Evolutionary conservation across 768 basidiomycete genomes (phyloP), one percentile per base, ranked within the genome.

Genomic region (Cystobasidiopsis lactophilus): DNA sequence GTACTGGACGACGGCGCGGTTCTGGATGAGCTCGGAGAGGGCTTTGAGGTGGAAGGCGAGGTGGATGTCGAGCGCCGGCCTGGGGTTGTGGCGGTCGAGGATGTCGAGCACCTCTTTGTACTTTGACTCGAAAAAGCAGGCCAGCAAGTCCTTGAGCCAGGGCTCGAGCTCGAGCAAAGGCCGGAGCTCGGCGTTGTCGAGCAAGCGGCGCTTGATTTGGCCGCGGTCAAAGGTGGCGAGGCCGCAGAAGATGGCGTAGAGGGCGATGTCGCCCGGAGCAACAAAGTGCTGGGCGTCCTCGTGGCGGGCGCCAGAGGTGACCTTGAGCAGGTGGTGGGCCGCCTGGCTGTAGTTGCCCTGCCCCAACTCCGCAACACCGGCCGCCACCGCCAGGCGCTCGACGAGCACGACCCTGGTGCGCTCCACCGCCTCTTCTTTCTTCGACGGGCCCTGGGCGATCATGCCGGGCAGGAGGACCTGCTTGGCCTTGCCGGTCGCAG

Each of bases 231-330:
- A 71, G 38, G 75, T 81, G 0, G 86, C 80, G 3, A 96, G 75
- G 2, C 82, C 80, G 59, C 83, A 86, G 0, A 95, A 67, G 0
- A 80, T 79, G 10, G 79, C 80, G 63, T 86, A 88, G 37, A 91
- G 76, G 1, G 83, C 85, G 44, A 95, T 76, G 66, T 95, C 91
- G 3, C 74, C 74, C 0, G 82, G 75, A 0, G 83, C 74, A 35
- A 93, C 71, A 40, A 88, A 73, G 57, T 40, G 45, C 23, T 40
- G 47, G n/a, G 47, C 40, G 29, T 37, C 24, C 19, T 21, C 23
- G 38, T 54, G 47, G 18, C 35, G 23, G 39, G 39, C 51, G 40
- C 27, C 39, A 18, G 51, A 9, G 29, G 45, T 29, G 45, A 54
- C 13, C 24, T 55, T 41, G 10, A 57, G 29, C 64, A 91, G 81